Evolutionary conservation across 2,329 filamentous ascomycete genomes (phyloP).

Genomic region (Fusarium sp.): DNA sequence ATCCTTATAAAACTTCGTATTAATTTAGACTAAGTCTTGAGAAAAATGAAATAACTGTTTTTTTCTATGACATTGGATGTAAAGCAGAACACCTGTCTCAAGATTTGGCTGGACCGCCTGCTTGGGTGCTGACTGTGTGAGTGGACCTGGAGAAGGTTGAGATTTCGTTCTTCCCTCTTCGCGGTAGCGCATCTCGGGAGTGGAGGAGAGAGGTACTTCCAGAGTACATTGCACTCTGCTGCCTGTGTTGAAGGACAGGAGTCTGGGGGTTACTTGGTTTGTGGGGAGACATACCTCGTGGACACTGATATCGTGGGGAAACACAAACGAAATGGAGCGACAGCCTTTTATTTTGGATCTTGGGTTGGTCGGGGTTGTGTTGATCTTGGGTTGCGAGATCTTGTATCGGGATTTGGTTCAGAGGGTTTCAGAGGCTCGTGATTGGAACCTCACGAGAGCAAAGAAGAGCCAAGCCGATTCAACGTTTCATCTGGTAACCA

Average conservation of each 20-base stretch:
- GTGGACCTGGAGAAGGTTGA: constrained; percentile 36
- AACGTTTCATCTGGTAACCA: neutral
- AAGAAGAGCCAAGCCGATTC: neutral
- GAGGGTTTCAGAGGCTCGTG: neutral
- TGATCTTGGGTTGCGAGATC: constrained; percentile 11
- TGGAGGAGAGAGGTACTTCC: constrained; percentile 37
- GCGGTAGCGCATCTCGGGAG: constrained; percentile 23
- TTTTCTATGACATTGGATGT: no score
- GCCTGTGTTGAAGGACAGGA: neutral
- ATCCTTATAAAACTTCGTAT: no score
- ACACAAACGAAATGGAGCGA: constrained; percentile 7
- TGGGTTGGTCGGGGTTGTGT: neutral
- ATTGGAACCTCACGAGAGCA: neutral
- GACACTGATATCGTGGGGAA: constrained; percentile 33
- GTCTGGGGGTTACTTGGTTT: constrained; percentile 26
- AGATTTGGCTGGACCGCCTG: no score
- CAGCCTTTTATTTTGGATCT: constrained; percentile 27
- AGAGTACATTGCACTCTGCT: constrained; percentile 23
- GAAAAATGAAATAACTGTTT: no score
- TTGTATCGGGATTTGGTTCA: neutral
- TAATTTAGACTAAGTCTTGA: no score
- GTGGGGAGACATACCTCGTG: constrained; percentile 31
- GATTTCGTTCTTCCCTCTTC: constrained; percentile 33
- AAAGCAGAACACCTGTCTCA: no score
- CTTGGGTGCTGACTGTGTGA: constrained; percentile 24